Conservation (phyloP, 2,329 filamentous ascomycete species). For the Ciborinia camelliae region DNA sequence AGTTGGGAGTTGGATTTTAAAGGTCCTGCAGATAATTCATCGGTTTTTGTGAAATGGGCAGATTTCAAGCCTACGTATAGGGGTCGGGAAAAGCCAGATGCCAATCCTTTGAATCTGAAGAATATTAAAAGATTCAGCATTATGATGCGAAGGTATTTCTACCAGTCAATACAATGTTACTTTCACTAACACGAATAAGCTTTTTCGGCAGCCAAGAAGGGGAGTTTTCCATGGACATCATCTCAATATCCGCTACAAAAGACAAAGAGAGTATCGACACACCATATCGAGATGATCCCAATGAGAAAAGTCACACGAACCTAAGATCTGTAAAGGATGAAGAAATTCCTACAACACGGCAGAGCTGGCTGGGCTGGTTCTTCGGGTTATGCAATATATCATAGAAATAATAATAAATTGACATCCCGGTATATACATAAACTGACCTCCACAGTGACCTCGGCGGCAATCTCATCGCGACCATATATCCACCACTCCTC, state of each 20-base stretch:
- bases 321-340: background rate
- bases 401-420: no score
- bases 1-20: slow-evolving; percentile 73
- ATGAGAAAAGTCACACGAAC: slow-evolving; percentile 6
- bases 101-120: slow-evolving; percentile 54
- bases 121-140: slow-evolving; percentile 65
- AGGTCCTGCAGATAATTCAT: slow-evolving; percentile 36
- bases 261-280: slow-evolving; percentile 11
- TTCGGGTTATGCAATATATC: slow-evolving; percentile 17
- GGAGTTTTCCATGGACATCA: slow-evolving; percentile 57
- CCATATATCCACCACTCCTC: slow-evolving; percentile 2
- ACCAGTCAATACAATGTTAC: background rate
- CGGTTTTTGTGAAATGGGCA: slow-evolving; percentile 59
- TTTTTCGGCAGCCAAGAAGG: slow-evolving; percentile 75
- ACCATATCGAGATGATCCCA: slow-evolving; percentile 28
- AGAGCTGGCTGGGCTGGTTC: slow-evolving; percentile 21
- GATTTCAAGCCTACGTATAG: slow-evolving; percentile 70
- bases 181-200: slow-evolving; percentile 45
- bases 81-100: slow-evolving; percentile 61
- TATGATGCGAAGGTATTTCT: slow-evolving; percentile 73
- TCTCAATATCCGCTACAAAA: slow-evolving; percentile 50
- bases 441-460: background rate
- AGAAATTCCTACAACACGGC: background rate
- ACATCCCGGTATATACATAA: slow-evolving; percentile 6
- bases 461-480: background rate